Base-by-base conservation (phyloP, 768 basidiomycete species). In the Hortiboletus campestris region DNA sequence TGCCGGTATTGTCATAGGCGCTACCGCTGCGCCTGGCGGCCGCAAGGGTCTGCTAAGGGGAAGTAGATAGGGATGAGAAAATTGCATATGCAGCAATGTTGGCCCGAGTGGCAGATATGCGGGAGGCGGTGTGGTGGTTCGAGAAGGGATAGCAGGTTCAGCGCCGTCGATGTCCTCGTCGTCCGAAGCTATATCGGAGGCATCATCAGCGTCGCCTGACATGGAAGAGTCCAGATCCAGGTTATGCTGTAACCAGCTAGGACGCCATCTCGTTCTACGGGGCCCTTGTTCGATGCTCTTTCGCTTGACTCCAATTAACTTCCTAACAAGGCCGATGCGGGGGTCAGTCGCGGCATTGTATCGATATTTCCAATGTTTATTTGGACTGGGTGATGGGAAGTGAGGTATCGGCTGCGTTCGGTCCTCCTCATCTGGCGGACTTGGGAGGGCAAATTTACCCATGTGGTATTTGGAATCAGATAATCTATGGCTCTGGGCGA, bases 371-470 rank as follows among this genome's bases (percentile, higher is more conserved):
- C 86, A 88, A 8, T 75, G 72, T 20, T 61, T 66, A 7, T 51
- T 62, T 39, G 48, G 55, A 43, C 12, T 36, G 32, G 60, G 64
- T 56, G 62, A 59, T 29, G 62, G 58, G 6, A 58, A 56, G 17
- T 19, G 19, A 28, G 66, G 65, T 38, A 68, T 55, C 6, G 66
- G 61, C 28, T 69, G 68, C 35, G 71, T 65, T 38, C 66, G 68
- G 20, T 77, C 78, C 49, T 75, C 74, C 49, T 83, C 83, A 36
- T 80, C 79, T 4, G 83, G 82, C 6, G 86, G 84, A 53, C 80
- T 86, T 4, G 85, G 83, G 44, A 89, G 69, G 22, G 78, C 77
- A 63, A 91, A 93, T 68, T 92, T 92, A 31, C 90, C 90, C 25
- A 77, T 61, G 47, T 70, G 67, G 63, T 94, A 92, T 72, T 94